Percentiles rank a stretch among this genome's conserved stretches.
These are phyloP conservation scores for Leishmania major DNA, from an alignment of 208 protist species.

Conservation along the genomic window DNA sequence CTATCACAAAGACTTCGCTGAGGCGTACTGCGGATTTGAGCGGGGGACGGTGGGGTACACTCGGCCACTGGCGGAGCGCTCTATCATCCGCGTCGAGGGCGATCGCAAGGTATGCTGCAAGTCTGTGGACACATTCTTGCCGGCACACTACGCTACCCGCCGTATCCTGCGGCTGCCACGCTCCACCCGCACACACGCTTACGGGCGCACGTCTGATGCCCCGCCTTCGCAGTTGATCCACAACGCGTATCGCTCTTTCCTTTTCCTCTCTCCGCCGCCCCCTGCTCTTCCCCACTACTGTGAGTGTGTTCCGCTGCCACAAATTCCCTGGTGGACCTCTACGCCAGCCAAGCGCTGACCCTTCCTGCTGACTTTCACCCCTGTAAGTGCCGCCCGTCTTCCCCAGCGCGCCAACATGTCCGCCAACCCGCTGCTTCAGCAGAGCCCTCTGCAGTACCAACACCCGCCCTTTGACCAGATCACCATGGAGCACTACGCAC, in stretches of 20 bases:
- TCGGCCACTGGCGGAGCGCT: slow-evolving; percentile 39
- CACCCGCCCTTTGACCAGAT: slow-evolving; percentile 48
- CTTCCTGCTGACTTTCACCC: background rate
- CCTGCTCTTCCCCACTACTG: background rate
- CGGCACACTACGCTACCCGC: slow-evolving; percentile 2
- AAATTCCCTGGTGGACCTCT: background rate
- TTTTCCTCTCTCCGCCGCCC: background rate
- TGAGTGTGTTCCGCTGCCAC: background rate
- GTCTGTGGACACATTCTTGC: slow-evolving; percentile 3
- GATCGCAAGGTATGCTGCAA: background rate
- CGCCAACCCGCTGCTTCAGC: slow-evolving; percentile 43
- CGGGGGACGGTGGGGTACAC: slow-evolving; percentile 35
- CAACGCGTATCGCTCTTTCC: background rate
- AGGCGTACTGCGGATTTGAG: slow-evolving; percentile 33
- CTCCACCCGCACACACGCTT: background rate
- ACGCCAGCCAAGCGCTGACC: background rate
- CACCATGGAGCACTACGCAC: slow-evolving; percentile 44
- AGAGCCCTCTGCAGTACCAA: slow-evolving; percentile 44
- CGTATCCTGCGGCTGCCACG: background rate
- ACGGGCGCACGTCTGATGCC: background rate
- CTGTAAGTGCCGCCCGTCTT: background rate
- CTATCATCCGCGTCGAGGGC: slow-evolving; percentile 10
- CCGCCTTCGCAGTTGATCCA: background rate
- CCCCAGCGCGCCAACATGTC: slow-evolving; percentile 5
- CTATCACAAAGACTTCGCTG: background rate